Base-by-base conservation (phyloP, 768 basidiomycete genomes). In the Exidia glandulosa region DNA sequence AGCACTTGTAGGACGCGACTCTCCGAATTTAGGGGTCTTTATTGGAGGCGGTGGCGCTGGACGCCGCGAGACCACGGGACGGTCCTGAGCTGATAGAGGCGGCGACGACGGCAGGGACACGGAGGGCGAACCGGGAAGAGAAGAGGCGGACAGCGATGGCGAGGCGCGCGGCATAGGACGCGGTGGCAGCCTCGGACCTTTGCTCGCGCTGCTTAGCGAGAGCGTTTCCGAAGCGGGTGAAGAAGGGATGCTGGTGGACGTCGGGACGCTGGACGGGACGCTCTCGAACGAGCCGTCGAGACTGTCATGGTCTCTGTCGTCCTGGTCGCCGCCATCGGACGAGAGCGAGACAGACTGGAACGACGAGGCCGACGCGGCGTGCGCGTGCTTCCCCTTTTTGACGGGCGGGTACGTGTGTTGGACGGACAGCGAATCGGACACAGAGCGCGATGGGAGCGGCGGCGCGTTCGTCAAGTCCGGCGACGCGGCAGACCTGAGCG, bases 321-420 rank as follows among this genome's bases (percentile, higher is more conserved):
- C 69, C 25, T 66, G 60, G 3, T 65, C 70, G 37, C 70, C 73
- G 72, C 75, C 69, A 62, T 85, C 84, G 6, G 85, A 86, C 1
- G 88, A 90, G 19, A 90, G 77, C 1, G 88, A 90, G 29, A 90
- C 86, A 2, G 88, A 89, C 65, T 89, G 87, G 62, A 91, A 89
- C 31, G 88, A 90, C 2, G 88, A 90, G 37, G 88, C 79, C 55
- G 88, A 90, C 1, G 87, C 87, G 2, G 79, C 79, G 3, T 81
- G 79, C 3, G 74, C 79, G 67, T 90, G 87, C 57, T 72, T 73
- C 60, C 70, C 71, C 61, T 72, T 74, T 33, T 60, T 32, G 52
- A 69, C 67, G 2, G 79, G 80, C 19, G 84, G 83, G 65, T 85
- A 83, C 4, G 80, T 79, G 64, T 81, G 81, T 58, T 84, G 82